Conservation (phyloP, 163 green algal species). For the Picocystis sp. region DNA sequence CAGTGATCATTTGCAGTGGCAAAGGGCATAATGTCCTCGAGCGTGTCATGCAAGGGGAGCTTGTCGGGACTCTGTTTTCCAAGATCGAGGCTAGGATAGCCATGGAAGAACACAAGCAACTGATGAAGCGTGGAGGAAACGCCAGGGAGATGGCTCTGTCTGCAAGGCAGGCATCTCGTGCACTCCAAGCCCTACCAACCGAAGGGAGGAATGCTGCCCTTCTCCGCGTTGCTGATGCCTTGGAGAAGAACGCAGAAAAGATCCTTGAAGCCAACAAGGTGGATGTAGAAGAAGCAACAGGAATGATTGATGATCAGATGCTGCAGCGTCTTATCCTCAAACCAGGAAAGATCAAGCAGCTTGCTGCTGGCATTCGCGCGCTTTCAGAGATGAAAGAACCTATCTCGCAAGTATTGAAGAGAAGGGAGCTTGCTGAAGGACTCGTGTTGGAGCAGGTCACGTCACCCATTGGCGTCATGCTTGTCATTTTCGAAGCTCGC, state of each 20-base stretch:
- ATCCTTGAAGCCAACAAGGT: slow-evolving; percentile 64
- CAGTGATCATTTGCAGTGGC: slow-evolving; percentile 35
- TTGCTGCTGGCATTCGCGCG: slow-evolving; percentile 65
- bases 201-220: slow-evolving; percentile 54
- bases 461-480: slow-evolving; percentile 80
- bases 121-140: slow-evolving; percentile 5
- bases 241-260: slow-evolving; percentile 49
- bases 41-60: slow-evolving; percentile 19
- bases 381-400: slow-evolving; percentile 62
- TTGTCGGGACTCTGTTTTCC: slow-evolving; percentile 32
- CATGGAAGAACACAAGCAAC: background rate
- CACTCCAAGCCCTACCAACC: slow-evolving; percentile 49
- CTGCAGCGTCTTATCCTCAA: slow-evolving; percentile 78
- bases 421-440: slow-evolving; percentile 48
- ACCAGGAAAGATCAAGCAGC: slow-evolving; percentile 61
- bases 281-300: slow-evolving; percentile 44
- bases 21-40: slow-evolving; percentile 20
- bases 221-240: slow-evolving; percentile 54
- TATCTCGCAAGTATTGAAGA: slow-evolving; percentile 27
- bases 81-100: slow-evolving; percentile 6
- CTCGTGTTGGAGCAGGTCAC: slow-evolving; percentile 68
- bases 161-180: slow-evolving; percentile 50
- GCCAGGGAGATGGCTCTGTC: slow-evolving; percentile 38
- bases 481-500: slow-evolving; percentile 96
- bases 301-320: slow-evolving; percentile 38